These are phyloP conservation scores for Globisporangium middletonii DNA, from an alignment of 352 stramenopile species.

Conservation along the genomic window DNA sequence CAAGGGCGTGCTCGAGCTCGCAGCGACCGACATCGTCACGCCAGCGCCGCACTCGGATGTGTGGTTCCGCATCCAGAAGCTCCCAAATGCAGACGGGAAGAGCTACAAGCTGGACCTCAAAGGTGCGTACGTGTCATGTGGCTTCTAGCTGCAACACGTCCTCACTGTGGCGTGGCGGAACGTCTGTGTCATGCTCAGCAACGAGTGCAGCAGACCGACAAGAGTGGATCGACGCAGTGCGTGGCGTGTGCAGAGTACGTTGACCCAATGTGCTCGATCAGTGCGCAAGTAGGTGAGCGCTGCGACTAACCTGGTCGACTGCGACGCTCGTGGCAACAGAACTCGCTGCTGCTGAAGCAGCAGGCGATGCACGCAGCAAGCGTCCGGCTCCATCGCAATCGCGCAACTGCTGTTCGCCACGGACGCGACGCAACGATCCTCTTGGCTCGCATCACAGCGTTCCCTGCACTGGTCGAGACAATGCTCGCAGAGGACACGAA, in stretches of 20 bases:
- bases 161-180: background rate
- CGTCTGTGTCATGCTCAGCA: conserved; percentile 19
- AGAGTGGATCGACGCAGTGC: conserved; percentile 56
- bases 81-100: conserved; percentile 35
- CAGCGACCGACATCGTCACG: conserved; percentile 39
- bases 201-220: conserved; percentile 37
- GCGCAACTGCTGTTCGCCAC: conserved; percentile 18
- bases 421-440: conserved; percentile 24
- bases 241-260: conserved; percentile 39
- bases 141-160: background rate
- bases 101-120: conserved; percentile 65
- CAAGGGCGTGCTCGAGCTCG: conserved; percentile 39
- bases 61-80: conserved; percentile 64
- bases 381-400: conserved; percentile 14
- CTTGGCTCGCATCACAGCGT: conserved; percentile 8
- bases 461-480: conserved; percentile 4
- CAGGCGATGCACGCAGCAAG: conserved; percentile 15
- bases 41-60: conserved; percentile 38
- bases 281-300: background rate
- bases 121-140: conserved; percentile 20
- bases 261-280: background rate
- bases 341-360: conserved; percentile 15
- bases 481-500: conserved; percentile 12
- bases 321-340: conserved; percentile 1
- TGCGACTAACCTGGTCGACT: background rate